Evolutionary conservation across 441 rosid species (phyloP).

Genomic region (Erodium chrysanthum): DNA sequence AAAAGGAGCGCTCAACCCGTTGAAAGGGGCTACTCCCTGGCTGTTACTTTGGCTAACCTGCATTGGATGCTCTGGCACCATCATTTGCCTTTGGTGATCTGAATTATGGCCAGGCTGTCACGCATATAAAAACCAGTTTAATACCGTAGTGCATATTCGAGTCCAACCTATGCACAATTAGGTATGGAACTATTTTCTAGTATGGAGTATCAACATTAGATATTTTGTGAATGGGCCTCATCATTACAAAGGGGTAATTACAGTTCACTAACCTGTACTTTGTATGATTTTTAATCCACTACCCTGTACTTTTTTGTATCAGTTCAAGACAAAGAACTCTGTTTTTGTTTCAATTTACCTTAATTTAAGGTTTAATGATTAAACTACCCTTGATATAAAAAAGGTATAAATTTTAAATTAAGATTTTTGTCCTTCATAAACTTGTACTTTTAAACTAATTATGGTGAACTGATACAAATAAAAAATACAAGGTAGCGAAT

Average conservation of each 20-base stretch:
- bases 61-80: slow-evolving; percentile 54
- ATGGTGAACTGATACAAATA: no score
- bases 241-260: background rate
- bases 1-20: slow-evolving; percentile 54
- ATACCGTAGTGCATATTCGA: background rate
- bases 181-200: background rate
- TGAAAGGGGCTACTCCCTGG: slow-evolving; percentile 61
- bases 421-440: no score
- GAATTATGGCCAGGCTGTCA: slow-evolving; percentile 41
- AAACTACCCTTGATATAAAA: no score
- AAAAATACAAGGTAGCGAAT: no score
- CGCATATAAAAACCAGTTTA: slow-evolving; percentile 11
- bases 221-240: background rate
- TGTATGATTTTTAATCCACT: no score
- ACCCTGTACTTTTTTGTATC: no score
- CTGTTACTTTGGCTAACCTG: slow-evolving; percentile 37
- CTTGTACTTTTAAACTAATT: no score
- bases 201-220: background rate
- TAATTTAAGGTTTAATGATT: no score
- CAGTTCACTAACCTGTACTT: no score
- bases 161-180: background rate
- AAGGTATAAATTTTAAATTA: no score
- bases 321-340: no score
- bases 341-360: no score
- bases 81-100: slow-evolving; percentile 55